Conservation (phyloP, 371 early-diverging fungal genomes). For the Syncephalastrum monosporum region DNA sequence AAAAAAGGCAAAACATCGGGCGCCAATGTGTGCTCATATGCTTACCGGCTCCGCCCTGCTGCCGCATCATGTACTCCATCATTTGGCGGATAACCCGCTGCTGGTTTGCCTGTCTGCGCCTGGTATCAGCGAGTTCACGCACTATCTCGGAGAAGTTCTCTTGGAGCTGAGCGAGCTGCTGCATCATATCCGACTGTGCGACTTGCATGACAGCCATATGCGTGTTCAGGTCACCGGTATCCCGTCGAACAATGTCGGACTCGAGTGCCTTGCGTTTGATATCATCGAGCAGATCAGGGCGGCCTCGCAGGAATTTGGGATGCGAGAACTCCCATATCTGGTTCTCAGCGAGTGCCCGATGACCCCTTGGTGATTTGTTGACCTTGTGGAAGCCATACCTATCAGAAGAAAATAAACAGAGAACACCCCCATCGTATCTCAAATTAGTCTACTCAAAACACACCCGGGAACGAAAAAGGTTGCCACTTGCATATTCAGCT, state of each 20-base stretch:
- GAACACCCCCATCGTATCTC: neutral
- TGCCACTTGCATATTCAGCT: slow-evolving; percentile 74
- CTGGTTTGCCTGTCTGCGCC: slow-evolving; percentile 50
- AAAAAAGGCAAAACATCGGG: slow-evolving; percentile 2
- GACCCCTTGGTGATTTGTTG: slow-evolving; percentile 83
- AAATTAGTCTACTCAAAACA: slow-evolving; percentile 5
- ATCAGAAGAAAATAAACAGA: slow-evolving; percentile 4
- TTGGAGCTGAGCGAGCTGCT: slow-evolving; percentile 71
- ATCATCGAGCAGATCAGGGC: slow-evolving; percentile 78
- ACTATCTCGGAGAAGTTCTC: slow-evolving; percentile 65
- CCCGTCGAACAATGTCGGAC: slow-evolving; percentile 63
- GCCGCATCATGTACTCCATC: slow-evolving; percentile 52
- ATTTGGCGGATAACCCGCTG: slow-evolving; percentile 59
- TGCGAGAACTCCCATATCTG: slow-evolving; percentile 95
- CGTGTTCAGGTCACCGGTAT: slow-evolving; percentile 69
- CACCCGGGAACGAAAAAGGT: slow-evolving; percentile 7
- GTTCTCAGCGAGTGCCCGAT: slow-evolving; percentile 77
- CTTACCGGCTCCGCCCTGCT: slow-evolving; percentile 29
- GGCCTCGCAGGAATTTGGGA: slow-evolving; percentile 76
- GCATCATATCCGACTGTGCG: slow-evolving; percentile 73
- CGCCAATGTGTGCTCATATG: neutral
- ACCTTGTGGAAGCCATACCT: slow-evolving; percentile 88
- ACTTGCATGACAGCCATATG: slow-evolving; percentile 74
- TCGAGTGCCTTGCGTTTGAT: slow-evolving; percentile 88
- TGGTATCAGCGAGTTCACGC: slow-evolving; percentile 66